Base-by-base conservation (phyloP, 495 filamentous ascomycete genomes). In the Penicillium coprophilum region DNA sequence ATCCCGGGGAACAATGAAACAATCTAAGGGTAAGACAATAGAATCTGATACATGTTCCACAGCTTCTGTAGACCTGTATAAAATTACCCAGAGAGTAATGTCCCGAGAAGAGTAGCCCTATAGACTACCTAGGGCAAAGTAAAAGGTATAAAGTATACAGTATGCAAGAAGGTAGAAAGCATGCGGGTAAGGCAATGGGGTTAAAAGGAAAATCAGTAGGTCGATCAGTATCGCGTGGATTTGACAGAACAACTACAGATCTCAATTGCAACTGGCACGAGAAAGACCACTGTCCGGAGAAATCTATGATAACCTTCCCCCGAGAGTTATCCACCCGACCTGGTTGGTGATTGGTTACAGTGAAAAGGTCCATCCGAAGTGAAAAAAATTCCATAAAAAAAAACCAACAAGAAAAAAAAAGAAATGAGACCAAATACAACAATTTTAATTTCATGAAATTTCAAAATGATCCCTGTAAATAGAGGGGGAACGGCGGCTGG, bases 11-110 rank as follows among this genome's bases (percentile, higher is more conserved):
- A 68, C 60, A 66, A 66, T 64, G 65, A 52, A 45, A 62, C 62
- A 58, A 45, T 64, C 51, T 63, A 68, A 57, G 66, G 57, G 59
- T 65, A 58, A 63, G 63, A 71, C 64, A 69, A 70, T 66, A 62
- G 52, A 50, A 38, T 47, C 60, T 55, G 50, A 74, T 71, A 71
- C 67, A 75, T 76, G 64, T 70, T 71, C 68, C 57, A 68, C 60
- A 44, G 54, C 48, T 32, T 31, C 53, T 39, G 56, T 60, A 11
- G 50, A 65, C 46, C 56, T 50, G 55, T 63, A 63, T 64, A 45
- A 49, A 61, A 59, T 50, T 49, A 48, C 46, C 43, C 11, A 46
- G 27, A 56, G 28, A 36, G 47, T 53, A 46, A 46, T 46, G 52
- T 27, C 43, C 52, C 41, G 41, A 46, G 43, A 38, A 41, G 40